These are phyloP conservation scores for Discostella stelligeroides DNA, from an alignment of 108 stramenopile species.

Conservation along the genomic window DNA sequence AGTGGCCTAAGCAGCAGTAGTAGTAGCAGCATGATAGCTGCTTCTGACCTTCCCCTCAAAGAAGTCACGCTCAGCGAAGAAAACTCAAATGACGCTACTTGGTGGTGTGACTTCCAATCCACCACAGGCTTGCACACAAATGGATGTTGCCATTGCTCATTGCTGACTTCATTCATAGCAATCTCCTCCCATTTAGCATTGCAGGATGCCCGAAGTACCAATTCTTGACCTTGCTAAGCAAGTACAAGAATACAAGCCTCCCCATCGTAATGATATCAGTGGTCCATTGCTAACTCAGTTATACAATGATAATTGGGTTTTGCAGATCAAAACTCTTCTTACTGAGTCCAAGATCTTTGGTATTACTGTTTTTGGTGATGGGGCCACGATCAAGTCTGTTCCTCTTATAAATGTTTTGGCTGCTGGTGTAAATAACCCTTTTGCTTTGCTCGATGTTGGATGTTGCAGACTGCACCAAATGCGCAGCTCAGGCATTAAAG, in stretches of 20 bases:
- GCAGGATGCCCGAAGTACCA: not conserved
- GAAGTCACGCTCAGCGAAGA: not conserved
- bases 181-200: not conserved
- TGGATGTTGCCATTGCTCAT: conserved; percentile 9
- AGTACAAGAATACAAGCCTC: not conserved
- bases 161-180: conserved; percentile 7
- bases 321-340: not conserved
- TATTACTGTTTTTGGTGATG: not conserved
- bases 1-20: no score
- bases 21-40: not conserved
- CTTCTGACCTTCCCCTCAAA: not conserved
- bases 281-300: not conserved
- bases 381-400: not conserved
- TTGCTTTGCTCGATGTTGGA: no score
- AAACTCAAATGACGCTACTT: not conserved
- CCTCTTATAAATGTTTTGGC: conserved; percentile 6
- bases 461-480: conserved; percentile 2
- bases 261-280: not conserved
- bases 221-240: not conserved
- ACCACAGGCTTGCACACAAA: not conserved
- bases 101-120: not conserved
- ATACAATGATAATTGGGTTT: not conserved
- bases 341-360: conserved; percentile 4
- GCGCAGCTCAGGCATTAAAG: not conserved
- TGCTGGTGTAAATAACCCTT: no score